Evolutionary conservation across 140 eudicot species (phyloP).

Genomic region (Flaveria floridana): DNA sequence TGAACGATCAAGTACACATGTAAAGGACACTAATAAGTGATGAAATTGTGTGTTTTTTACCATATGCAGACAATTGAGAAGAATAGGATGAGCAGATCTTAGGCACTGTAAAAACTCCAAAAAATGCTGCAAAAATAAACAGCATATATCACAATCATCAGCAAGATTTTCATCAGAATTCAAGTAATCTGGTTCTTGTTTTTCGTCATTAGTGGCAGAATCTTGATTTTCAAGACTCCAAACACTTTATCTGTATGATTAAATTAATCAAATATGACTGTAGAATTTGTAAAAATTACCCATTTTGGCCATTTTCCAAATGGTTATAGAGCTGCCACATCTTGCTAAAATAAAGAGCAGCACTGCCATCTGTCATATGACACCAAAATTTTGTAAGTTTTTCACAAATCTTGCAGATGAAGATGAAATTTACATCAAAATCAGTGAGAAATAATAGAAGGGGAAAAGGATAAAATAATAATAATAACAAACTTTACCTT

Average conservation of each 20-base stretch:
- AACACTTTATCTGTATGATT: slow-evolving; percentile 6
- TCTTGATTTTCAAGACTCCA: slow-evolving; percentile 25
- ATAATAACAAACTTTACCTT: slow-evolving; percentile 49
- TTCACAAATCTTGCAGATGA: slow-evolving; percentile 27
- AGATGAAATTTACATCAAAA: slow-evolving; percentile 21
- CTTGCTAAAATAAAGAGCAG: slow-evolving; percentile 86
- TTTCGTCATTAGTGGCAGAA: slow-evolving; percentile 14
- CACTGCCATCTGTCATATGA: slow-evolving; percentile 76
- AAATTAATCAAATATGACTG: slow-evolving; percentile 16
- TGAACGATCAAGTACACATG: slow-evolving; percentile 25
- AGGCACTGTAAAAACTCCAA: slow-evolving; percentile 83
- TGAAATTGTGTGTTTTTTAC: slow-evolving; percentile 42
- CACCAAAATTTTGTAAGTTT: slow-evolving; percentile 34
- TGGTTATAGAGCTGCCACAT: slow-evolving; percentile 89
- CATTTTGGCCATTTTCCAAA: slow-evolving; percentile 89
- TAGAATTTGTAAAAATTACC: slow-evolving; percentile 48
- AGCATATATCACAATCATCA: slow-evolving; percentile 3
- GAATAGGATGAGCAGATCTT: slow-evolving; percentile 85
- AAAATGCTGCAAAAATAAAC: slow-evolving; percentile 59
- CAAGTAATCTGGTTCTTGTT: slow-evolving; percentile 7
- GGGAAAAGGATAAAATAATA: neutral
- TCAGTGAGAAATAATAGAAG: slow-evolving; percentile 29
- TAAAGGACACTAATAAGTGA: slow-evolving; percentile 27
- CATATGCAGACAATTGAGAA: slow-evolving; percentile 67
- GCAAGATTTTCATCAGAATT: slow-evolving; percentile 28